A percentile compares a stretch with the other conserved stretches of the same genome.
Conservation (phyloP, 1,284 basidiomycete species). For the Peniophora sp. region DNA sequence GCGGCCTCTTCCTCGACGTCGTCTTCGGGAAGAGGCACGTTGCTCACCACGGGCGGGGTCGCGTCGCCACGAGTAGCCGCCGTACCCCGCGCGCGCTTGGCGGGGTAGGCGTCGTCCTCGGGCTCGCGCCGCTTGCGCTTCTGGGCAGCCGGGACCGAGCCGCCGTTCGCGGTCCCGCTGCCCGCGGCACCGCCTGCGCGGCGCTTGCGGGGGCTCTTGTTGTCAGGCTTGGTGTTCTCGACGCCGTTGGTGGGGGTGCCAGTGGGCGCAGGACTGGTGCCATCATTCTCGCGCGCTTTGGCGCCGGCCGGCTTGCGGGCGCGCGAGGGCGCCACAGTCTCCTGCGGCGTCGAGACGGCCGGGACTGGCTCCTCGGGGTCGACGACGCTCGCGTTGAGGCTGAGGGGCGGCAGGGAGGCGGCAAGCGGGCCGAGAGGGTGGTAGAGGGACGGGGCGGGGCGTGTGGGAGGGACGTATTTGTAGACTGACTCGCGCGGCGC, state of each 20-base stretch:
- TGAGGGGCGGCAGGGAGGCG: slow-evolving; percentile 57
- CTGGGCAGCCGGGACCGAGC: slow-evolving; percentile 24
- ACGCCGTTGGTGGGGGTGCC: slow-evolving; percentile 15
- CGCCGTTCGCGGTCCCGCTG: slow-evolving; percentile 6
- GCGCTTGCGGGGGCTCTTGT: slow-evolving; percentile 25
- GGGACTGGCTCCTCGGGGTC: not conserved
- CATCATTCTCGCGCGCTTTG: slow-evolving; percentile 22
- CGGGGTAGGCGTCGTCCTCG: slow-evolving; percentile 63
- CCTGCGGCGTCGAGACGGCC: slow-evolving; percentile 17
- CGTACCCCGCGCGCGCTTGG: slow-evolving; percentile 52
- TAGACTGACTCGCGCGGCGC: slow-evolving; percentile 4
- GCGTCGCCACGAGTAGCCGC: slow-evolving; percentile 20
- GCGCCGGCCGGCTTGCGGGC: slow-evolving; percentile 12
- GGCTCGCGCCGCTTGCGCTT: slow-evolving; percentile 53
- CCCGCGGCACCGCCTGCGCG: slow-evolving; percentile 15
- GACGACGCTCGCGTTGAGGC: slow-evolving; percentile 29
- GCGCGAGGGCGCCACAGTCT: slow-evolving; percentile 7
- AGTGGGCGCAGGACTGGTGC: slow-evolving; percentile 10
- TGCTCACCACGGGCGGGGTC: slow-evolving; percentile 10
- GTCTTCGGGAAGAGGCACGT: slow-evolving; percentile 12
- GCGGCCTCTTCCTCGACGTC: slow-evolving; percentile 13
- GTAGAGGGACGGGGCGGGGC: slow-evolving; percentile 57
- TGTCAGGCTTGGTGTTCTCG: not conserved
- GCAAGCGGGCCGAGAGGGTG: slow-evolving; percentile 61
- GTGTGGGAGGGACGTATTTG: slow-evolving; percentile 17